Percentiles rank a stretch among this genome's conserved stretches.
phyloP scores from a whole-genome alignment of 1,139 yeast species.

The Candida tetrigidarum region DNA sequence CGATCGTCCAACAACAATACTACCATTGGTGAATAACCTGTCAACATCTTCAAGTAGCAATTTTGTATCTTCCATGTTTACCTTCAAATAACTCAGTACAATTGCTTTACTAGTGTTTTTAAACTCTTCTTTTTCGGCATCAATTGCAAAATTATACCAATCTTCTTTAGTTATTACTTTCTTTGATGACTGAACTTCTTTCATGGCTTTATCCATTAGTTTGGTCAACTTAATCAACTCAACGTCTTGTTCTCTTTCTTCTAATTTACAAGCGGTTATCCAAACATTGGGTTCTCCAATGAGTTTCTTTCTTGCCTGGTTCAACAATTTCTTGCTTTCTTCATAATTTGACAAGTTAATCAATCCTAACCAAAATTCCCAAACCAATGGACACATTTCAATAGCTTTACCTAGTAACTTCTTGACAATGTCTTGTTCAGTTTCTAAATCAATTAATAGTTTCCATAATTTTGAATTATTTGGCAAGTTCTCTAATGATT shows the following conservation, averaged over 20 bases:
- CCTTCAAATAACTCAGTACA: conserved; percentile 25
- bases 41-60: conserved; percentile 39
- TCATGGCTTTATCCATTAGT: conserved; percentile 57
- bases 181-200: conserved; percentile 52
- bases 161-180: conserved; percentile 25
- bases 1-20: conserved; percentile 42
- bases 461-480: conserved; percentile 55
- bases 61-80: neutral
- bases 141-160: conserved; percentile 50
- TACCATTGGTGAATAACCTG: conserved; percentile 27
- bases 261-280: conserved; percentile 73
- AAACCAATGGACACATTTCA: conserved; percentile 66
- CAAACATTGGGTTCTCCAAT: conserved; percentile 62
- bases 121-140: conserved; percentile 41
- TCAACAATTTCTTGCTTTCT: conserved; percentile 58
- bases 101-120: conserved; percentile 43
- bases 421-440: conserved; percentile 47
- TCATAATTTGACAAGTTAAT: conserved; percentile 49
- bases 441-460: conserved; percentile 53
- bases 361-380: conserved; percentile 63
- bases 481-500: conserved; percentile 60
- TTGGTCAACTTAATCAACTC: conserved; percentile 43
- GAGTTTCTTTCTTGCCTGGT: conserved; percentile 60
- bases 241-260: conserved; percentile 53
- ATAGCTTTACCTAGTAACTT: conserved; percentile 69